Evolutionary conservation across 2,329 filamentous ascomycete species (phyloP), one percentile per base, ranked within the genome.

Genomic region (Taxawa tesnikishii): DNA sequence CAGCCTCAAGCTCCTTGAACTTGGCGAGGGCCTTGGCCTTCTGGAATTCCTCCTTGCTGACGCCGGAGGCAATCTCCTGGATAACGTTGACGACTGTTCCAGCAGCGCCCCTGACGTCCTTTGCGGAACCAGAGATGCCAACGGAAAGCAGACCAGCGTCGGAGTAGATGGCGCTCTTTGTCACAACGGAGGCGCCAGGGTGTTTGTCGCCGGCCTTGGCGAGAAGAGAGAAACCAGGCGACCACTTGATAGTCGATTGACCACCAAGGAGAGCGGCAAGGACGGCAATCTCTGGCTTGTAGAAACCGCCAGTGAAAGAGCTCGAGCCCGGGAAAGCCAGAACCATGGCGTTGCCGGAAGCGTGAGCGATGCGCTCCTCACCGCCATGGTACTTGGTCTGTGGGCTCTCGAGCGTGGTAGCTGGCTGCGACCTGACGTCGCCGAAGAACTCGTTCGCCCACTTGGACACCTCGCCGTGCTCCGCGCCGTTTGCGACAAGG

Each of bases 361-460:
- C 68, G 59, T 84, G 81, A 42, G 81, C 69, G 45, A 82, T 81
- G 48, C 90, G 83, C 67, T 93, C 83, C 70, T 98, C 85, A 54
- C 90, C 92, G 58, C 90, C 90, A 53, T 75, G 82, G 75, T 96
- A 98, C 63, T 87, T 90, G 55, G 75, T 73, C 42, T 80, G 67
- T 44, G 73, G 60, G 40, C 66, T 63, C 54, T 74, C 70, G 42
- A 80, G 62, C 25, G 62, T 48, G 44, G 69, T 59, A 49, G 67
- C 62, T 59, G 49, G 47, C 31, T 53, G 51, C 46, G 66, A 56
- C 37, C 78, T 70, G 30, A 81, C 67, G 38, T 70, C 68, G 56
- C 76, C 75, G 70, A 98, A 96, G 73, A 94, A 94, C 55, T 93
- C 76, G 53, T 77, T 75, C 42, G 92, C 78, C 87, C 88, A 96